These are phyloP conservation scores for Oryza meridionalis DNA, from an alignment of 176 grass and related monocot genomes.

Conservation along the genomic window DNA sequence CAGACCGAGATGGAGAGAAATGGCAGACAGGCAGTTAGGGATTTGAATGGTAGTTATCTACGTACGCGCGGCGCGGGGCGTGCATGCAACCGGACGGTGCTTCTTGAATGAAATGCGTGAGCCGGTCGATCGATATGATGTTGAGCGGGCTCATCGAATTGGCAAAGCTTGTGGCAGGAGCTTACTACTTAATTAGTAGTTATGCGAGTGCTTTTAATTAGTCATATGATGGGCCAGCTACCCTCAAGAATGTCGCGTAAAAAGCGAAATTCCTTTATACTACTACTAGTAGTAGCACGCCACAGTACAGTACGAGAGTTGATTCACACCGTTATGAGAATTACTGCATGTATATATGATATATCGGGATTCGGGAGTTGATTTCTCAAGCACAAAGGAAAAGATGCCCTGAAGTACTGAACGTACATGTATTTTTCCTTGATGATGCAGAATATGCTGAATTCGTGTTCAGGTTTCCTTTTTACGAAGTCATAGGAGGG, in stretches of 20 bases:
- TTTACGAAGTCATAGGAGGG: too few species aligned
- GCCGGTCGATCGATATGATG: background rate
- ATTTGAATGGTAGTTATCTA: constrained; percentile 89
- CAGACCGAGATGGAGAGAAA: constrained; percentile 1
- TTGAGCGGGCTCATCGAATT: background rate
- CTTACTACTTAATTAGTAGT: background rate
- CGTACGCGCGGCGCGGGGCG: background rate
- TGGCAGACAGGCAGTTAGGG: constrained; percentile 59
- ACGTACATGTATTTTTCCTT: background rate
- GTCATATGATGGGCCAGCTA: background rate
- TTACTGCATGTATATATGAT: too few species aligned
- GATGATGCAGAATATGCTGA: background rate
- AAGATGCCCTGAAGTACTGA: too few species aligned
- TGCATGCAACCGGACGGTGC: constrained; percentile 24
- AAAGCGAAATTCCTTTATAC: background rate
- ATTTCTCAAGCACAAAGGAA: too few species aligned
- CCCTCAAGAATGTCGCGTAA: too few species aligned
- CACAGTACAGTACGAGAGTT: too few species aligned
- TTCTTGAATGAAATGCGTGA: constrained; percentile 33
- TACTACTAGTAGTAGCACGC: too few species aligned
- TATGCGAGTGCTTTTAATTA: background rate
- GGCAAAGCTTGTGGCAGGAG: constrained; percentile 2
- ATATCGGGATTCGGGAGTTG: too few species aligned
- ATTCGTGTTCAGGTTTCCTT: background rate
- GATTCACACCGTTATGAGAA: too few species aligned